Evolutionary conservation across 1,284 basidiomycete genomes (phyloP).

Genomic region (Entoloma clypeatum): DNA sequence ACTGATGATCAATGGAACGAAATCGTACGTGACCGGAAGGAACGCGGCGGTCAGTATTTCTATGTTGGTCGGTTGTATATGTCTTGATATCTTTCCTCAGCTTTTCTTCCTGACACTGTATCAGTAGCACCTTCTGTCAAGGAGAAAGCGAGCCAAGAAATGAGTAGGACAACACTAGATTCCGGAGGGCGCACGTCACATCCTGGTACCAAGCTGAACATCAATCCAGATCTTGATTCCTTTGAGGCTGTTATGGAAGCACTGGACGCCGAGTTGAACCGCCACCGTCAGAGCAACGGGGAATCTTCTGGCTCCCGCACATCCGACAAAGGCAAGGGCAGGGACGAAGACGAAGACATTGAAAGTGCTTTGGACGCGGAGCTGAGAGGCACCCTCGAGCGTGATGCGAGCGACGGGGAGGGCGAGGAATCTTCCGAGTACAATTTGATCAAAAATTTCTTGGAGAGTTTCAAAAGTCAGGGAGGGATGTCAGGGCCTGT

Average conservation of each 20-base stretch:
- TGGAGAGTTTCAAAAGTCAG: slow-evolving; percentile 92
- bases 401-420: slow-evolving; percentile 46
- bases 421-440: slow-evolving; percentile 64
- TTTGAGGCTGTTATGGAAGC: slow-evolving; percentile 95
- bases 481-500: slow-evolving; percentile 85
- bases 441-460: slow-evolving; percentile 89
- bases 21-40: slow-evolving; percentile 72
- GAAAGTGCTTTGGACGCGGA: slow-evolving; percentile 86
- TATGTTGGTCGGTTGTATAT: slow-evolving; percentile 13
- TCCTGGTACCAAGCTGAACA: slow-evolving; percentile 37
- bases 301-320: slow-evolving; percentile 14
- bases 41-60: slow-evolving; percentile 63
- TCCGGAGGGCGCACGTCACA: slow-evolving; percentile 17
- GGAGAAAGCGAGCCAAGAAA: slow-evolving; percentile 10
- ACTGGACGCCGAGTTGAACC: slow-evolving; percentile 81
- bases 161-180: slow-evolving; percentile 2
- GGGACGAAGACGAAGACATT: slow-evolving; percentile 55
- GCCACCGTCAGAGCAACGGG: slow-evolving; percentile 31
- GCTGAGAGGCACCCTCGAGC: slow-evolving; percentile 62
- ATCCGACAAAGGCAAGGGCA: slow-evolving; percentile 35
- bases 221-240: slow-evolving; percentile 74
- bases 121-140: slow-evolving; percentile 17
- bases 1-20: slow-evolving; percentile 78
- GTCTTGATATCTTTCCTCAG: slow-evolving; percentile 34
- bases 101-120: slow-evolving; percentile 60